phyloP scores from a whole-genome alignment of 331 rosid genomes.

The Quercus phellos region DNA sequence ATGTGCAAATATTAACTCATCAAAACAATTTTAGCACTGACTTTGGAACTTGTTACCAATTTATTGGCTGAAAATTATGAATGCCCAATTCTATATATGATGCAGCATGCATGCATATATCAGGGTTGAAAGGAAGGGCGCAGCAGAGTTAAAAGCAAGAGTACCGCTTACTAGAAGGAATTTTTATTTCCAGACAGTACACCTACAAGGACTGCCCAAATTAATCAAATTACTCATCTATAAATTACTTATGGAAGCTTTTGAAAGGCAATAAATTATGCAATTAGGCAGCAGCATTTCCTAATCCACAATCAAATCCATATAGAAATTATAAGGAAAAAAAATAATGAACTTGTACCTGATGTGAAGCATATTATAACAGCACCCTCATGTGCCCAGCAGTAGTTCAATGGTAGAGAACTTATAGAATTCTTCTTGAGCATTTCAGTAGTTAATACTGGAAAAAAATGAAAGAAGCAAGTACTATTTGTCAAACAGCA shows the following conservation, averaged over 20 bases:
- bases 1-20: neutral
- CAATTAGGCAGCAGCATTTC: neutral
- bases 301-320: neutral
- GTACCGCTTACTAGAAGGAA: neutral
- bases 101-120: neutral
- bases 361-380: slow-evolving; percentile 85
- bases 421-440: slow-evolving; percentile 35
- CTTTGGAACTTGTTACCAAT: neutral
- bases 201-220: neutral
- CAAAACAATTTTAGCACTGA: neutral
- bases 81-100: neutral
- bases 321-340: neutral
- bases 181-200: neutral
- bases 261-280: neutral
- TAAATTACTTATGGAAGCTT: neutral
- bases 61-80: neutral
- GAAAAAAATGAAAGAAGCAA: slow-evolving; percentile 10
- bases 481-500: neutral
- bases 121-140: neutral
- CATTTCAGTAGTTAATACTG: slow-evolving; percentile 49
- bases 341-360: slow-evolving; percentile 37
- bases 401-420: slow-evolving; percentile 34
- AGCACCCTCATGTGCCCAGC: slow-evolving; percentile 62
- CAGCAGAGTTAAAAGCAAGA: neutral
- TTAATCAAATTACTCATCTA: neutral